phyloP scores from a whole-genome alignment of 78 protist species.

The Dictyostelium intermedium region DNA sequence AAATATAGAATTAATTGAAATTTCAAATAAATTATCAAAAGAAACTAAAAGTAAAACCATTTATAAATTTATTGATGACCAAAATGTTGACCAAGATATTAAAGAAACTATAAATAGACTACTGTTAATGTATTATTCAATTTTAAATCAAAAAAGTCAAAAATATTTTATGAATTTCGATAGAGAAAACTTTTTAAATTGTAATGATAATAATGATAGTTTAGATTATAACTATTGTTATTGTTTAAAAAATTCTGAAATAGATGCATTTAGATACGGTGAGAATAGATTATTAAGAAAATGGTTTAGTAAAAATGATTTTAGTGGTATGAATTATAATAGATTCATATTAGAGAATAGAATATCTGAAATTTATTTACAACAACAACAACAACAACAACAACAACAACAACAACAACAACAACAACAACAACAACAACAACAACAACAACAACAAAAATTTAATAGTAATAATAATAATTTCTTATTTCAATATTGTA shows the following conservation, averaged over 20 bases:
- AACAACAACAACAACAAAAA: too few relatives aligned
- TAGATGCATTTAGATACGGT: neutral
- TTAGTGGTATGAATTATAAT: neutral
- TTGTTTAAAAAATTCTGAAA: neutral
- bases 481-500: neutral
- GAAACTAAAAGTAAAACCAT: neutral
- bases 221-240: neutral
- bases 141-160: neutral
- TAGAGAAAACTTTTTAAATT: neutral
- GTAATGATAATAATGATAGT: neutral
- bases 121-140: neutral
- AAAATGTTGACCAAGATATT: neutral
- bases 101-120: neutral
- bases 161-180: neutral
- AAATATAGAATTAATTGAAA: neutral
- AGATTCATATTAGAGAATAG: neutral
- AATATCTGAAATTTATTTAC: neutral
- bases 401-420: too few relatives aligned
- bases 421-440: too few relatives aligned
- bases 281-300: neutral
- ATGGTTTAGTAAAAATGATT: neutral
- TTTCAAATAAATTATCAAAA: neutral
- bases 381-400: too few relatives aligned
- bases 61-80: neutral
- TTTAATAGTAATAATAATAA: neutral